Conservation (phyloP, 305 asterid genomes). For the Fraxinus sp. region DNA sequence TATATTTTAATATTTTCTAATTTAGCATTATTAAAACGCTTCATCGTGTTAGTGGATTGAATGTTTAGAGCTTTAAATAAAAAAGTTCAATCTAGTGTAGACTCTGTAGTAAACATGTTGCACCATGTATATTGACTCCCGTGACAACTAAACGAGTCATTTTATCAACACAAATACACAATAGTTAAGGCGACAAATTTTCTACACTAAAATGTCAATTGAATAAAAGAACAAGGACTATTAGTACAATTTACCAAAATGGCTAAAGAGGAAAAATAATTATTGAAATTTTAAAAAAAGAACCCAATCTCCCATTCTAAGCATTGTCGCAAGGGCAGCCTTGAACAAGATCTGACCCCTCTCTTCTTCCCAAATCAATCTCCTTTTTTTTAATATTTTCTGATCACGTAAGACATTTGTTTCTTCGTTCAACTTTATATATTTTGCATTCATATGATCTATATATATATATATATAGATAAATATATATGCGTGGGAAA, state of each 20-base stretch:
- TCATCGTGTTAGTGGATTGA: background rate
- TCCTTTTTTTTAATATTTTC: background rate
- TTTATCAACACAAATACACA: background rate
- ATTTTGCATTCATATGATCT: background rate
- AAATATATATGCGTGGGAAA: background rate
- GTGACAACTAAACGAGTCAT: background rate
- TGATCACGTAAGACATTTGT: background rate
- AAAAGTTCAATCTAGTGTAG: background rate
- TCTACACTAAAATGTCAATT: background rate
- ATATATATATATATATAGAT: background rate
- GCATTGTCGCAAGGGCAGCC: constrained; percentile 27
- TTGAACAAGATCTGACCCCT: constrained; percentile 31
- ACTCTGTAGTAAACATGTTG: background rate
- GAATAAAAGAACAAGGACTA: background rate
- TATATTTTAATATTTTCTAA: too few species aligned
- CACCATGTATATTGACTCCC: background rate
- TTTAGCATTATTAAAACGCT: too few species aligned
- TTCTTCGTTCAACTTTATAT: background rate
- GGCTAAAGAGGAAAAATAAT: background rate
- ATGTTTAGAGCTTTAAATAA: background rate
- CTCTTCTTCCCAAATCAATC: background rate
- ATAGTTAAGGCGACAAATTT: background rate
- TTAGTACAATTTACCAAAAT: background rate
- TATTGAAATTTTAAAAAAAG: background rate
- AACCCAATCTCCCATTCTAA: background rate